Conservation (phyloP, 2,329 filamentous ascomycete genomes). For the Colletotrichum noveboracense region DNA sequence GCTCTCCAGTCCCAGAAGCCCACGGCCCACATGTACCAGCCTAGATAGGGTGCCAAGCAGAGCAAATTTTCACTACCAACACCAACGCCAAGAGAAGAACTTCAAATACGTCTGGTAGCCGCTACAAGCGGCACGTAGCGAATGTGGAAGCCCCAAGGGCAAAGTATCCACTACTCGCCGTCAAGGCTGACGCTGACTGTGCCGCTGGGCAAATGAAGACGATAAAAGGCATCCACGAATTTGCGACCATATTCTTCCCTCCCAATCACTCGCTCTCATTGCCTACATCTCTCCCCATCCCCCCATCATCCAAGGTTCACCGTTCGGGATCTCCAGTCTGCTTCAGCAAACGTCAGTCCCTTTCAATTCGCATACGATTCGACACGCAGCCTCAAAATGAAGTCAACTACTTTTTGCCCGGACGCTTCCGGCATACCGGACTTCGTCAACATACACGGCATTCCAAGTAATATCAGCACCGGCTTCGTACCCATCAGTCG, state of each 20-base stretch:
- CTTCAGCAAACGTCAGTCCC: too few species aligned
- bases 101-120: too few species aligned
- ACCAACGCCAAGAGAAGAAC: not conserved
- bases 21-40: not conserved
- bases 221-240: fast-evolving
- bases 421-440: not conserved
- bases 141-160: fast-evolving
- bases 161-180: fast-evolving
- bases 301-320: fast-evolving
- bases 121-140: too few species aligned
- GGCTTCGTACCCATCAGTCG: not conserved
- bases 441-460: not conserved
- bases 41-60: not conserved
- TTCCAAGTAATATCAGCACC: not conserved
- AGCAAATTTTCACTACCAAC: not conserved
- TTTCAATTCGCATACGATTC: not conserved
- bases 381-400: not conserved
- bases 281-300: too few species aligned
- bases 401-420: not conserved
- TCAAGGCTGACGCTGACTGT: not conserved
- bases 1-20: not conserved
- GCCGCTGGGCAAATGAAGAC: not conserved
- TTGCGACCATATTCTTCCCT: too few species aligned
- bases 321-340: too few species aligned
- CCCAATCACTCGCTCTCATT: not conserved